Evolutionary conservation across 345 rosid species (phyloP), one percentile per base, ranked within the genome.

Genomic region (Eucalyptus rudis): DNA sequence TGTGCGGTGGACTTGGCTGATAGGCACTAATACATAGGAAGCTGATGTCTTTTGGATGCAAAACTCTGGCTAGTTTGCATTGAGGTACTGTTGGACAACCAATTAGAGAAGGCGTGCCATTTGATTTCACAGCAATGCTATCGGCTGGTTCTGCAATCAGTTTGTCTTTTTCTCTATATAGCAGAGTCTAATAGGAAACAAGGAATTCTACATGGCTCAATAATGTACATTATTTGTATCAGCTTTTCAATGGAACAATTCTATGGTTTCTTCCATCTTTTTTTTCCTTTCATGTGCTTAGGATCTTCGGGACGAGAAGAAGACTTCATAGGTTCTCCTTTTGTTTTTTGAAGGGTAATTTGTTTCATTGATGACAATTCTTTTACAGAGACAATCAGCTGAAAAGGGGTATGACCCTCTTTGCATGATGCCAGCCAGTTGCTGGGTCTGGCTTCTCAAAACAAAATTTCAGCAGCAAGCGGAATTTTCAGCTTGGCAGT

Each of bases 401-500:
- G 44, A 19, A 68, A 16, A 33, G 24, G 80, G 58, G 25, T 3
- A 52, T 0, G 25, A 52, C 1, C 25, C 1, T 52, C 58, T 52
- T 52, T 52, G 43, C 40, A 68, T 6, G 13, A 33, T 68, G 44
- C 80, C 44, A 9, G 44, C 44, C 22, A 8, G 44, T 68, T 33
- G 24, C 44, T 68, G 24, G 44, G 80, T 16, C 24, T 10, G 44
- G 80, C 80, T 68, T 66, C 17, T 31, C 40, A 66, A 43, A 17
- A 33, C 40, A 66, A 66, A 4, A 95, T 91, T 90, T 94, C 94
- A 3, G 97, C 98, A 95, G 62, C 25, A 95, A 90, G 89, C 94
- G 91, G 19, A 98, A 97, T 50, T 93, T 14, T 27, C 29, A 4
- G 89, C 87, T 86, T 93, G 95, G 58, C 58, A 52, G 1, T 1